Conservation (phyloP, 805 yeast genomes). For the Hanseniaspora thailandica region DNA sequence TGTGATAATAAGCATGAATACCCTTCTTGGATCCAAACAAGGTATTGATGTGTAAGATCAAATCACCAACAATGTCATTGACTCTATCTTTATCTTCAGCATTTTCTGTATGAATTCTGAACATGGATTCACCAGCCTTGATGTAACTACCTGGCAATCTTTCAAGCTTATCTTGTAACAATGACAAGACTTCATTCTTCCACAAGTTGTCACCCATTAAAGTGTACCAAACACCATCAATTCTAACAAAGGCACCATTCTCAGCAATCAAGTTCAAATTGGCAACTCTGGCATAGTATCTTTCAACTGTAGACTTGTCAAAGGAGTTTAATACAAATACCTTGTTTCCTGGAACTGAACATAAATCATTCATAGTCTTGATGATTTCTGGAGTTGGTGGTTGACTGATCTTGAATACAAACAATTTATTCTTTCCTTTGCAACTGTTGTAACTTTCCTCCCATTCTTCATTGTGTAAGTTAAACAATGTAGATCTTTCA, state of each 20-base stretch:
- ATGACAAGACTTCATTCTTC: conserved; percentile 27
- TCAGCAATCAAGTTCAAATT: conserved; percentile 79
- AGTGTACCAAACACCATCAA: conserved; percentile 49
- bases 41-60: conserved; percentile 73
- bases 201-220: conserved; percentile 44
- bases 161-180: conserved; percentile 39
- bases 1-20: conserved; percentile 67
- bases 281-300: conserved; percentile 54
- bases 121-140: conserved; percentile 62
- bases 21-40: conserved; percentile 44
- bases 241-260: conserved; percentile 68
- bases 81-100: conserved; percentile 55
- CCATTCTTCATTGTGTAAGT: conserved; percentile 26
- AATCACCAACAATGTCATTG: conserved; percentile 63
- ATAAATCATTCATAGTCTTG: conserved; percentile 46
- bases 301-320: conserved; percentile 52
- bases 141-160: conserved; percentile 69
- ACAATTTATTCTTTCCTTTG: conserved; percentile 31
- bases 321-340: conserved; percentile 64
- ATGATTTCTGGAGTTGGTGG: conserved; percentile 54
- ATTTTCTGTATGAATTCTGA: conserved; percentile 63
- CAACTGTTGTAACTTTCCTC: conserved; percentile 24
- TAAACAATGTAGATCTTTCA: conserved; percentile 29
- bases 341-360: conserved; percentile 44
- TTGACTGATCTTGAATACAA: conserved; percentile 36